Percentiles rank a stretch among this genome's conserved stretches.
Evolutionary conservation across 2,329 filamentous ascomycete species (phyloP).

Genomic region (Didymella glomerata): DNA sequence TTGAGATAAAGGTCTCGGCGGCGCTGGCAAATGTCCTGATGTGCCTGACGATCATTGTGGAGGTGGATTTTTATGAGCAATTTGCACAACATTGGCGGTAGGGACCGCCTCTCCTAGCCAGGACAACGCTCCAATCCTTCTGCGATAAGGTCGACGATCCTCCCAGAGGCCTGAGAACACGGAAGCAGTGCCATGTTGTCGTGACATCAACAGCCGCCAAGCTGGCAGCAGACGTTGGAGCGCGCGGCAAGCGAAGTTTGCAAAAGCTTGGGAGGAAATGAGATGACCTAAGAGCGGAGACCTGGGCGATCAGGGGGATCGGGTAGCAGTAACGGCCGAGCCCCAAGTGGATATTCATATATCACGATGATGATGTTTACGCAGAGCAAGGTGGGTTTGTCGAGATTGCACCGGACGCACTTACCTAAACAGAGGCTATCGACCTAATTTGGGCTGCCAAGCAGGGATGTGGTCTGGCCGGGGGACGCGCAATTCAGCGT

Average conservation of each 20-base stretch:
- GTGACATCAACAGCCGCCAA: constrained; percentile 16
- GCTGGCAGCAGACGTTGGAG: constrained; percentile 6
- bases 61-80: constrained; percentile 12
- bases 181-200: background rate
- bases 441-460: constrained; percentile 9
- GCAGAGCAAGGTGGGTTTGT: constrained; percentile 19
- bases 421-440: constrained; percentile 12
- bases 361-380: constrained; percentile 19
- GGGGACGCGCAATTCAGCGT: constrained; percentile 21
- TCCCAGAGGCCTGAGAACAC: background rate
- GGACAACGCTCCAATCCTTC: constrained; percentile 1
- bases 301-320: constrained; percentile 20
- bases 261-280: constrained; percentile 20
- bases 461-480: constrained; percentile 13
- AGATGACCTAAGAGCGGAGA: constrained; percentile 23
- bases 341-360: constrained; percentile 18
- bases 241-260: constrained; percentile 19
- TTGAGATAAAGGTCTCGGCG: constrained; percentile 18
- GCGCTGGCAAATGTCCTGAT: constrained; percentile 10
- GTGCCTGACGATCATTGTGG: constrained; percentile 23
- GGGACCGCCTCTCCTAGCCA: background rate
- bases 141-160: constrained; percentile 6
- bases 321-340: constrained; percentile 20
- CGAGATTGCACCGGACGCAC: constrained; percentile 20
- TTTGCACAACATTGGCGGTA: constrained; percentile 8